Evolutionary conservation across 768 basidiomycete genomes (phyloP).

Genomic region (Lentinus tigrinus): DNA sequence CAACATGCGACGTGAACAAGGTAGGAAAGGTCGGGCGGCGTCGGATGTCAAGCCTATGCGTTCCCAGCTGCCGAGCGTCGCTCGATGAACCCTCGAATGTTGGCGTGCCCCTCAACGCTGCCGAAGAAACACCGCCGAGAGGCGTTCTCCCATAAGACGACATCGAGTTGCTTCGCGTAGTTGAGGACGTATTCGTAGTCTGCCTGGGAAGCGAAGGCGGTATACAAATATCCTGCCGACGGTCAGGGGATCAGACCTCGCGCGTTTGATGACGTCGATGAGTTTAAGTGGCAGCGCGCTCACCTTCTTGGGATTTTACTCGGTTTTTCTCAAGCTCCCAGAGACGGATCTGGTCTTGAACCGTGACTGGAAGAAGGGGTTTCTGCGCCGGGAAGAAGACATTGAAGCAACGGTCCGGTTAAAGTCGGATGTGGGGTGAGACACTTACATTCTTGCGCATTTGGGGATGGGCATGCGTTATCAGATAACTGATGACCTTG

Average conservation of each 20-base stretch:
- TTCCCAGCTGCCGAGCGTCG: constrained; percentile 42
- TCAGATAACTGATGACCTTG: constrained; percentile 93
- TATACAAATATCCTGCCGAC: constrained; percentile 81
- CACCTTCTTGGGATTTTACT: constrained; percentile 85
- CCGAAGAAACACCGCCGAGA: constrained; percentile 81
- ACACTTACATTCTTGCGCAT: constrained; percentile 87
- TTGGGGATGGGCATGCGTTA: constrained; percentile 94
- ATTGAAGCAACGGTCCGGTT: background rate
- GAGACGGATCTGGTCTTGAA: constrained; percentile 95
- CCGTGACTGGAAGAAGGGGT: constrained; percentile 92
- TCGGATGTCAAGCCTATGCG: constrained; percentile 12
- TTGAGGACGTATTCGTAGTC: constrained; percentile 87
- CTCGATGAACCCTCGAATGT: constrained; percentile 80
- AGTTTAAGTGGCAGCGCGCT: constrained; percentile 22
- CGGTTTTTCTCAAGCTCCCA: constrained; percentile 98
- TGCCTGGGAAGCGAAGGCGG: constrained; percentile 78
- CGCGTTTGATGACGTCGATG: constrained; percentile 15
- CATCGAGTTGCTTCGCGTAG: constrained; percentile 80
- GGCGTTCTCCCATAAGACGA: constrained; percentile 81
- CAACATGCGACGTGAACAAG: background rate
- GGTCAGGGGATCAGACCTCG: constrained; percentile 17
- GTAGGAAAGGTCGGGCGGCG: constrained; percentile 4
- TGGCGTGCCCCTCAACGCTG: constrained; percentile 71
- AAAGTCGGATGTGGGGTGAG: background rate
- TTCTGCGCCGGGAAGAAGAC: constrained; percentile 48